Conservation (phyloP, 1,284 basidiomycete species). For the Malassezia equina region DNA sequence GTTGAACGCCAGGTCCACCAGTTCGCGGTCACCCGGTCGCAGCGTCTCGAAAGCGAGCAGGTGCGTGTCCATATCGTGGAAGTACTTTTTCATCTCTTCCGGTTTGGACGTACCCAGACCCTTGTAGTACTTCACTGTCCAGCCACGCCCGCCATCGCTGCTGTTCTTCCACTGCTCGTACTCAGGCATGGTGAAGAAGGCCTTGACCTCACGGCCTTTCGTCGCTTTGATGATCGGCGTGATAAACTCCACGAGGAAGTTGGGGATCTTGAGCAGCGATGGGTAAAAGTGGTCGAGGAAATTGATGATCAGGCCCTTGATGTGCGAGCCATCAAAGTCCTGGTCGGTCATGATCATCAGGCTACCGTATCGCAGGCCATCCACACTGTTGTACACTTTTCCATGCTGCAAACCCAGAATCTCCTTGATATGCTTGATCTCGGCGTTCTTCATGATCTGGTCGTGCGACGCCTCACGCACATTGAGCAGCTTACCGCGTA, state of each 20-base stretch:
- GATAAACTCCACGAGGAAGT: conserved; percentile 95
- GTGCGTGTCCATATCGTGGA: conserved; percentile 81
- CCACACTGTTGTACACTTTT: conserved; percentile 67
- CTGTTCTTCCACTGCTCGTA: conserved; percentile 83
- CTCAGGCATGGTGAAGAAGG: conserved; percentile 97
- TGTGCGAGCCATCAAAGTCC: conserved; percentile 99
- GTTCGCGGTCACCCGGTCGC: conserved; percentile 68
- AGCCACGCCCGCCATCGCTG: conserved; percentile 69
- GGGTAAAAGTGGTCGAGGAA: conserved; percentile 96
- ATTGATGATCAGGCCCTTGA: conserved; percentile 97
- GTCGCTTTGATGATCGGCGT: conserved; percentile 84
- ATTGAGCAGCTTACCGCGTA: conserved; percentile 92
- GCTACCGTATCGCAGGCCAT: conserved; percentile 78
- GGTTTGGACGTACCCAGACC: conserved; percentile 90
- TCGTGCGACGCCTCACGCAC: conserved; percentile 93
- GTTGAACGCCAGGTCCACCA: conserved; percentile 97
- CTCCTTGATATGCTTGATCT: conserved; percentile 95
- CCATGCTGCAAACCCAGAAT: conserved; percentile 93
- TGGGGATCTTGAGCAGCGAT: conserved; percentile 77
- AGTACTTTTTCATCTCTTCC: conserved; percentile 83
- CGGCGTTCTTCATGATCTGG: conserved; percentile 94
- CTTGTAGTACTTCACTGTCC: conserved; percentile 68
- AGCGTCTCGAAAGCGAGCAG: conserved; percentile 81
- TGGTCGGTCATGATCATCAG: conserved; percentile 99
- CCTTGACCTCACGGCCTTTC: conserved; percentile 68